Evolutionary conservation across 2,329 filamentous ascomycete species (phyloP).

Genomic region (Monosporascus sp.): DNA sequence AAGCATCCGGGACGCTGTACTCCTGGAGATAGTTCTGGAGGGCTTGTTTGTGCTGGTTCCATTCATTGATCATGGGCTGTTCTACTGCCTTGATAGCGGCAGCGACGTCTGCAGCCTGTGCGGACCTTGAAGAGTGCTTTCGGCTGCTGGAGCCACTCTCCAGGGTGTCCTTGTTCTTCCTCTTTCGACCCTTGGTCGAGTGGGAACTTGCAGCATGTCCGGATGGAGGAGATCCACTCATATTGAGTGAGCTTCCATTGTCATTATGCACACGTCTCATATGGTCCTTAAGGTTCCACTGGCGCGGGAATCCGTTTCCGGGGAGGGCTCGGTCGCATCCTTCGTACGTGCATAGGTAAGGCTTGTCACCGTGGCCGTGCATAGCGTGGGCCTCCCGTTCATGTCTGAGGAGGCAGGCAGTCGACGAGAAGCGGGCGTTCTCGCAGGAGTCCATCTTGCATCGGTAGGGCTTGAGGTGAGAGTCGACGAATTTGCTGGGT

Average conservation of each 20-base stretch:
- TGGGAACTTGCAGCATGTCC: slow-evolving; percentile 25
- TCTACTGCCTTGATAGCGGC: slow-evolving; percentile 28
- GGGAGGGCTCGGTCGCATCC: slow-evolving; percentile 78
- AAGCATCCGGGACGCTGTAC: slow-evolving; percentile 45
- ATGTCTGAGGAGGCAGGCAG: slow-evolving; percentile 88
- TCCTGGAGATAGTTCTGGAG: slow-evolving; percentile 54
- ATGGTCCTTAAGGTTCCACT: slow-evolving; percentile 95
- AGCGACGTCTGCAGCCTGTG: slow-evolving; percentile 26
- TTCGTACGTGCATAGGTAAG: slow-evolving; percentile 80
- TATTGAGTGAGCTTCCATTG: slow-evolving; percentile 34
- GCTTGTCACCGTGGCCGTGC: slow-evolving; percentile 90
- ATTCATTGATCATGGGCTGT: slow-evolving; percentile 45
- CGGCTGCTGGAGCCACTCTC: slow-evolving; percentile 39
- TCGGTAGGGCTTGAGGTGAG: slow-evolving; percentile 91
- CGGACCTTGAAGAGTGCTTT: slow-evolving; percentile 43
- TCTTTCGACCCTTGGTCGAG: slow-evolving; percentile 49
- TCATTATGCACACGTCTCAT: slow-evolving; percentile 90
- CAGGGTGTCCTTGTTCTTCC: slow-evolving; percentile 46
- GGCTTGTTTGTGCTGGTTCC: slow-evolving; percentile 58
- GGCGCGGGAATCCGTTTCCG: slow-evolving; percentile 86
- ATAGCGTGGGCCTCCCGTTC: slow-evolving; percentile 94
- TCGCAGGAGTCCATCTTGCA: slow-evolving; percentile 84
- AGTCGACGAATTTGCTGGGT: slow-evolving; percentile 89
- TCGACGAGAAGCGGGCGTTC: slow-evolving; percentile 87
- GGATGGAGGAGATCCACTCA: slow-evolving; percentile 36